A percentile compares a stretch with the other conserved stretches of the same genome.
Conservation (phyloP, 2,329 filamentous ascomycete species). For the Xenoacremonium recifei region DNA sequence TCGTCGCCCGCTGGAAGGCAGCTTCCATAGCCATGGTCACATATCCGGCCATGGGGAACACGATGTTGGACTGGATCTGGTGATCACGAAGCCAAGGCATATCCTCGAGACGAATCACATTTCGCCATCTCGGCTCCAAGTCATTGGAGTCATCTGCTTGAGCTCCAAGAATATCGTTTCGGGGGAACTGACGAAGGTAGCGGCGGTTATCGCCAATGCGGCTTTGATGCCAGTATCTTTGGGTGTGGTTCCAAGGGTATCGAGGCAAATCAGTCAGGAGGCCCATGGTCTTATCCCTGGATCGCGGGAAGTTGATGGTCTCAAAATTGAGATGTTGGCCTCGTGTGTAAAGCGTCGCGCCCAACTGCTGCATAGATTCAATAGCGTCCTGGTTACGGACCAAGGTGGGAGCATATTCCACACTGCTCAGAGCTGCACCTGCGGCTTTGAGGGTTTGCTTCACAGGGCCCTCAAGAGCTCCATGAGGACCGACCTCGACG, state of each 20-base stretch:
- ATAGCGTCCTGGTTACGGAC: conserved; percentile 4
- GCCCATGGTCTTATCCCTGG: conserved; percentile 15
- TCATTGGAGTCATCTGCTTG: conserved; percentile 16
- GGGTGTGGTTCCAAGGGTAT: conserved; percentile 39
- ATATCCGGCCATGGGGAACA: conserved; percentile 20
- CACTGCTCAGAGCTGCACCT: conserved; percentile 29
- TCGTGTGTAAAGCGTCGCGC: background rate
- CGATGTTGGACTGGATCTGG: conserved; percentile 17
- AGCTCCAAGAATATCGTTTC: conserved; percentile 40
- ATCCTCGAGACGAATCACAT: conserved; percentile 21
- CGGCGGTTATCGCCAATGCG: conserved; percentile 28
- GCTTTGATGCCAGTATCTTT: conserved; percentile 26
- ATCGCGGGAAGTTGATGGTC: conserved; percentile 12
- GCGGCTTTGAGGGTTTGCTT: conserved; percentile 11
- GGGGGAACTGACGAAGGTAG: conserved; percentile 22
- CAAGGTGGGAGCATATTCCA: conserved; percentile 2
- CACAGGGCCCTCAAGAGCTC: conserved; percentile 17
- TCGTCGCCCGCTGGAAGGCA: conserved; percentile 3
- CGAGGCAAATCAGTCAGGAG: conserved; percentile 28
- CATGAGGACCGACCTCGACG: conserved; percentile 26
- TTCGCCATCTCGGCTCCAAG: conserved; percentile 25
- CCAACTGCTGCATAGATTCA: background rate
- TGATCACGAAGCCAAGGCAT: conserved; percentile 41
- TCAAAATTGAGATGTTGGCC: background rate
- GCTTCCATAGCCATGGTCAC: conserved; percentile 47